Conservation (phyloP, 352 stramenopile species). For the Thalassiosira pacifica region DNA sequence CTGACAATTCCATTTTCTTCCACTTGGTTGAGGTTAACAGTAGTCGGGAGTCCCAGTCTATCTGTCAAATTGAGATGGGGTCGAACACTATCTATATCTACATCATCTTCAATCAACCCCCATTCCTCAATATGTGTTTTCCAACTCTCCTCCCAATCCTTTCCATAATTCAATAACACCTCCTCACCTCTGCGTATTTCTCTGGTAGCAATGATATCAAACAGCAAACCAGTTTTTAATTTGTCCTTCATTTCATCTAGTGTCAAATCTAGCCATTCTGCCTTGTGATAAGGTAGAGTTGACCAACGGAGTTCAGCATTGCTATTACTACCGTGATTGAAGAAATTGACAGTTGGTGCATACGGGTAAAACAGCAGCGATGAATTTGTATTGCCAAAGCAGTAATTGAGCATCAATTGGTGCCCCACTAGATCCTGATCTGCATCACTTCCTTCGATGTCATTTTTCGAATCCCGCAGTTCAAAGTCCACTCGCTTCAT, state of each 20-base stretch:
- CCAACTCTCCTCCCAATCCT: constrained; percentile 60
- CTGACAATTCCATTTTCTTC: constrained; percentile 36
- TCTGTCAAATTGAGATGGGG: constrained; percentile 35
- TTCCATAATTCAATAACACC: constrained; percentile 59
- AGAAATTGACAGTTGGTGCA: constrained; percentile 66
- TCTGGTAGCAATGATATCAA: constrained; percentile 62
- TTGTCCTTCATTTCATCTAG: constrained; percentile 43
- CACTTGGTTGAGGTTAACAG: constrained; percentile 34
- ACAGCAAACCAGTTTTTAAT: constrained; percentile 56
- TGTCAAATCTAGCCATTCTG: constrained; percentile 48
- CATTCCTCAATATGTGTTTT: constrained; percentile 46
- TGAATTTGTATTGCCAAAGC: constrained; percentile 75
- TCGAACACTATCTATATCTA: background rate
- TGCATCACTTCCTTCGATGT: background rate
- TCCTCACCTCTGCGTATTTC: constrained; percentile 58
- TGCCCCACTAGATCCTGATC: constrained; percentile 38
- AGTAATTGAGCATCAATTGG: constrained; percentile 84
- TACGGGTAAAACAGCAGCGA: constrained; percentile 79
- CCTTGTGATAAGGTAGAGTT: constrained; percentile 44
- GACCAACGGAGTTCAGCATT: constrained; percentile 83
- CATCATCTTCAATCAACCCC: constrained; percentile 26
- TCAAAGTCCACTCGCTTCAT: constrained; percentile 30
- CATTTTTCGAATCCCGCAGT: constrained; percentile 2
- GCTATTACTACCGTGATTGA: constrained; percentile 74
- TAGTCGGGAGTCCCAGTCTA: constrained; percentile 21